Conservation (phyloP, 257 asterid genomes). For the Eucommia ulmoides region DNA sequence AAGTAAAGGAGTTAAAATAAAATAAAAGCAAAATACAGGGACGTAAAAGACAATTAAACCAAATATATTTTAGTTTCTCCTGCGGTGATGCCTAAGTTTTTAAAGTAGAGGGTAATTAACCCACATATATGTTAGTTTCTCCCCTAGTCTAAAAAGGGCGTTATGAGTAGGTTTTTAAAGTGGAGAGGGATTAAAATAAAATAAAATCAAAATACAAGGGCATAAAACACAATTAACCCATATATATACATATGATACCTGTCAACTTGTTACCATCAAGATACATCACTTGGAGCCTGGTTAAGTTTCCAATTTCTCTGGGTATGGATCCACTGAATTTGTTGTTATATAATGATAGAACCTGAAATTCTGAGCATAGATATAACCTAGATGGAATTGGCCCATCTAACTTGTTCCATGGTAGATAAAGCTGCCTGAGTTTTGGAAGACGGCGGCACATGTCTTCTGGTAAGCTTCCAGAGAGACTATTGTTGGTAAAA, state of each 20-base stretch:
- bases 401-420: neutral
- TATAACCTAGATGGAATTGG: neutral
- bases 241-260: neutral
- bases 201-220: too few species aligned
- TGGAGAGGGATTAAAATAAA: too few species aligned
- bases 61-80: too few species aligned
- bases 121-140: too few species aligned
- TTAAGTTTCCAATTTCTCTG: slow-evolving; percentile 4
- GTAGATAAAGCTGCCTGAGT: neutral
- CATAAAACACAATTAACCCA: too few species aligned
- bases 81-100: too few species aligned
- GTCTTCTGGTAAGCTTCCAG: slow-evolving; percentile 5
- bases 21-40: too few species aligned
- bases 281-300: neutral
- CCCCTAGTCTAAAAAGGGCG: too few species aligned
- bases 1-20: too few species aligned
- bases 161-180: too few species aligned
- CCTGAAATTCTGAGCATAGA: neutral
- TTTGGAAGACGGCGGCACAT: slow-evolving; percentile 2
- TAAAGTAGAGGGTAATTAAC: too few species aligned
- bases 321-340: slow-evolving; percentile 6
- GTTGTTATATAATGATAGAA: slow-evolving; percentile 1
- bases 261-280: slow-evolving; percentile 4
- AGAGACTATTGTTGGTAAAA: slow-evolving; percentile 1
- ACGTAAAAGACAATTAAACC: too few species aligned